Evolutionary conservation across 169 alveolate genomes (phyloP), one percentile per base, ranked within the genome.

Genomic region (Plasmodium falciparum): DNA sequence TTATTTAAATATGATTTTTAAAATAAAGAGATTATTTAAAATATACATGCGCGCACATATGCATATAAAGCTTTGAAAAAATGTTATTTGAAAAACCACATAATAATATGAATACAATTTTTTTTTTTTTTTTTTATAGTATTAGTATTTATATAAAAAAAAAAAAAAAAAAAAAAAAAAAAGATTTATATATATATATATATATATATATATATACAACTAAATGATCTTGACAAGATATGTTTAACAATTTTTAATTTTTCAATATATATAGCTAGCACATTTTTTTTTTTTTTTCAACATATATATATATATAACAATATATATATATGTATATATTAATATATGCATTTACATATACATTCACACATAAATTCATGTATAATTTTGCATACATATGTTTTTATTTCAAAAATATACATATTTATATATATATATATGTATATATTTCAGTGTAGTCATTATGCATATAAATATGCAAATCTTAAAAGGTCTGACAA

Each of bases 41-140:
- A 76, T 76, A 76, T 76, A 76, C 89, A 76, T 52, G 75, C 74
- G 89, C 89, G 70, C 89, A 76, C 76, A 76, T 76, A 49, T 63
- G 65, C 76, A 52, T 50, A 65, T 33, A 66, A n/a, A 65, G 67
- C 89, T 65, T 76, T 63, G 89, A 65, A 76, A 76, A 76, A 66
- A 59, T 66, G 70, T 58, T 20, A 58, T 54, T 49, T 45, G 58
- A 65, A 65, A 63, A 76, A 76, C 63, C 22, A 17, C 76, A 76
- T 76, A 65, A 45, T 45, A 26, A 43, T 12, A 52, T n/a, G 29
- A 66, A 66, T 66, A 66, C 45, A 1, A 33, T 39, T 17, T 66
- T 66, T 39, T 33, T 33, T 33, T 33, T 33, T 33, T 33, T 33
- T 0, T 5, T 33, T 33, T 11, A 15, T 13, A 33, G 56, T 39